Percentiles rank a stretch among this genome's conserved stretches.
Evolutionary conservation across 2,329 filamentous ascomycete genomes (phyloP).

Genomic region (Aspergillus fijiensis): DNA sequence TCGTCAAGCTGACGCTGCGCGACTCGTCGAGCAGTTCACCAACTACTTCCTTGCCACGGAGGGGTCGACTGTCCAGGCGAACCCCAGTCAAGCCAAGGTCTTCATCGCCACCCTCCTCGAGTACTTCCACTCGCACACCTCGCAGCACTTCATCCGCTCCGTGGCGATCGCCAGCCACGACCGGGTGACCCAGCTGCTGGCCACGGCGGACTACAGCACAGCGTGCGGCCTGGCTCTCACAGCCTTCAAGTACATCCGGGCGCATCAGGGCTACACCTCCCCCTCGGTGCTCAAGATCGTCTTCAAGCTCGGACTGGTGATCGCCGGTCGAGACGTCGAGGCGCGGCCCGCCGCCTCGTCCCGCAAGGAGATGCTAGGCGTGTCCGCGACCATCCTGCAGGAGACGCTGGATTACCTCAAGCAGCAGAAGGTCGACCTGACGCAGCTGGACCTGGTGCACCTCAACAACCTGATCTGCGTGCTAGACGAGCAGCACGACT

Average conservation of each 20-base stretch:
- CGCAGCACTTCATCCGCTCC: constrained; percentile 37
- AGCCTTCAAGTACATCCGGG: constrained; percentile 35
- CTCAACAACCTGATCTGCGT: constrained; percentile 45
- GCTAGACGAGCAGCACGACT: constrained; percentile 49
- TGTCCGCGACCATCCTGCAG: constrained; percentile 43
- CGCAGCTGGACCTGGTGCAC: constrained; percentile 41
- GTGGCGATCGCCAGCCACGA: constrained; percentile 36
- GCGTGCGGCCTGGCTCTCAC: constrained; percentile 36
- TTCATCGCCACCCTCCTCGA: constrained; percentile 34
- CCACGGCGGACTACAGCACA: constrained; percentile 26
- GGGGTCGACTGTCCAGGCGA: constrained; percentile 26
- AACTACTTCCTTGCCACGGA: constrained; percentile 36
- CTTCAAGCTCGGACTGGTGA: constrained; percentile 34
- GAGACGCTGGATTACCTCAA: constrained; percentile 43
- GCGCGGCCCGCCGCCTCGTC: constrained; percentile 32
- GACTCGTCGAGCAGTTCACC: constrained; percentile 31
- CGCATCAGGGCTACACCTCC: constrained; percentile 31
- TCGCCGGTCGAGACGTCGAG: constrained; percentile 39
- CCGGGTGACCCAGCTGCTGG: constrained; percentile 31
- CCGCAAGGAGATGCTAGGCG: constrained; percentile 42
- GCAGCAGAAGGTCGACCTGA: constrained; percentile 45
- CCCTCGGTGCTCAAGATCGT: constrained; percentile 35
- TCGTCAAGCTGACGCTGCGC: constrained; percentile 22
- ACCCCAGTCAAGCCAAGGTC: constrained; percentile 27
- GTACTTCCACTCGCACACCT: constrained; percentile 36